Percentiles rank a stretch among this genome's conserved stretches.
These are phyloP conservation scores for Neoboletus subvelutipes DNA, from an alignment of 768 basidiomycete genomes.

Conservation along the genomic window DNA sequence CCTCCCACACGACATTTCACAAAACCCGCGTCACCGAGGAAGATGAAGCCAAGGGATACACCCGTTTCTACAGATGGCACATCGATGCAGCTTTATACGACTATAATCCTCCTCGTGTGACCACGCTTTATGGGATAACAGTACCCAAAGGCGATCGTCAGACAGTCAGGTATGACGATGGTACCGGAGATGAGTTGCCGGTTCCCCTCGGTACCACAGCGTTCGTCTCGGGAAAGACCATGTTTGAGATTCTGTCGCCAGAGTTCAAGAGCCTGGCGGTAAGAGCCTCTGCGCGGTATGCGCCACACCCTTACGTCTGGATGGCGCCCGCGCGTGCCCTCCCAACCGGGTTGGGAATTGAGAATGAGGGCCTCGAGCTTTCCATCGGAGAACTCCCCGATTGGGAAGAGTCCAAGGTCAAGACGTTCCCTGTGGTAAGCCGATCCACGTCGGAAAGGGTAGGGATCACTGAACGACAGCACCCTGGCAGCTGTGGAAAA, in stretches of 20 bases:
- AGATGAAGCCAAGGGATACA: slow-evolving; percentile 73
- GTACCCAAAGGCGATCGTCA: slow-evolving; percentile 70
- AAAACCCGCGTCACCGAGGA: slow-evolving; percentile 70
- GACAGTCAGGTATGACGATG: slow-evolving; percentile 77
- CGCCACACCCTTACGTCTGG: slow-evolving; percentile 89
- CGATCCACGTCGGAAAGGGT: neutral
- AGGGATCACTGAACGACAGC: neutral
- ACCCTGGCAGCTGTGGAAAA: slow-evolving; percentile 76
- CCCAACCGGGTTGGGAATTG: slow-evolving; percentile 82
- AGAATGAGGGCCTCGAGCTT: slow-evolving; percentile 73
- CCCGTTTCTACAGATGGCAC: slow-evolving; percentile 92
- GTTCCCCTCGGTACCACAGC: slow-evolving; percentile 89
- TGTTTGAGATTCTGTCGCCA: slow-evolving; percentile 76
- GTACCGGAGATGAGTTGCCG: slow-evolving; percentile 75
- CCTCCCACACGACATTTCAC: slow-evolving; percentile 84
- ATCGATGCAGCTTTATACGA: slow-evolving; percentile 87
- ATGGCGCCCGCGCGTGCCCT: slow-evolving; percentile 76
- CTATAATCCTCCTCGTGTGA: slow-evolving; percentile 76
- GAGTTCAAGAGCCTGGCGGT: slow-evolving; percentile 81
- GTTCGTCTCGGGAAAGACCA: slow-evolving; percentile 76
- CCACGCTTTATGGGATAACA: slow-evolving; percentile 76
- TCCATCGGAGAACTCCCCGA: slow-evolving; percentile 64
- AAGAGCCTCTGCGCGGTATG: slow-evolving; percentile 70
- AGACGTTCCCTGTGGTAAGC: slow-evolving; percentile 64
- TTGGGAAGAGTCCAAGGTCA: slow-evolving; percentile 79